A percentile compares a stretch with the other conserved stretches of the same genome.
Evolutionary conservation across 2,329 filamentous ascomycete genomes (phyloP).

Genomic region (Fusarium nanum): DNA sequence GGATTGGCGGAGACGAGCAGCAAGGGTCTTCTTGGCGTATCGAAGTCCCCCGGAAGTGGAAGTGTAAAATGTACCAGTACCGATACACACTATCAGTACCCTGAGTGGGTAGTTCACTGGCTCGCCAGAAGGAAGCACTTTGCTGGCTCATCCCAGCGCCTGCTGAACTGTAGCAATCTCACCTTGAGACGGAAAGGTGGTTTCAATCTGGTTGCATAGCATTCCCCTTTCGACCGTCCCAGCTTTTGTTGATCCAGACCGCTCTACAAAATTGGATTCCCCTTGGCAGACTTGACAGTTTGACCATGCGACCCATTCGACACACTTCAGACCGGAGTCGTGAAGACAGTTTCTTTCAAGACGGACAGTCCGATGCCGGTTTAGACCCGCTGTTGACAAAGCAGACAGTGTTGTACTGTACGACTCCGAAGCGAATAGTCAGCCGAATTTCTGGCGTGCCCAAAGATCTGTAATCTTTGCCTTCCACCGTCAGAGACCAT

Average conservation of each 20-base stretch:
- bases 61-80: conserved; percentile 27
- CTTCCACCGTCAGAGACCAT: conserved; percentile 14
- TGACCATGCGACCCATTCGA: conserved; percentile 5
- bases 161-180: conserved; percentile 11
- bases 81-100: conserved; percentile 3
- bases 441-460: conserved; percentile 15
- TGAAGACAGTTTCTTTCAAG: conserved; percentile 10
- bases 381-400: conserved; percentile 16
- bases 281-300: conserved; percentile 2
- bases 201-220: conserved; percentile 26
- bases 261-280: conserved; percentile 2
- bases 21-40: conserved; percentile 31
- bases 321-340: conserved; percentile 6
- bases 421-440: not conserved
- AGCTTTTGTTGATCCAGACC: conserved; percentile 10
- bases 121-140: conserved; percentile 5
- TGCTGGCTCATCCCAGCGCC: conserved; percentile 28
- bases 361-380: conserved; percentile 28
- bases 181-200: conserved; percentile 18
- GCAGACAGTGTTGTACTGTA: conserved; percentile 10
- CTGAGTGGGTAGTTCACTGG: not conserved
- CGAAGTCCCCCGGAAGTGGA: conserved; percentile 27
- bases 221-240: conserved; percentile 16
- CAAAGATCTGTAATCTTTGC: conserved; percentile 28
- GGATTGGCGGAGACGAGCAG: conserved; percentile 25